Conservation (phyloP, 2,329 filamentous ascomycete genomes). For the Microcyclosporella mali region DNA sequence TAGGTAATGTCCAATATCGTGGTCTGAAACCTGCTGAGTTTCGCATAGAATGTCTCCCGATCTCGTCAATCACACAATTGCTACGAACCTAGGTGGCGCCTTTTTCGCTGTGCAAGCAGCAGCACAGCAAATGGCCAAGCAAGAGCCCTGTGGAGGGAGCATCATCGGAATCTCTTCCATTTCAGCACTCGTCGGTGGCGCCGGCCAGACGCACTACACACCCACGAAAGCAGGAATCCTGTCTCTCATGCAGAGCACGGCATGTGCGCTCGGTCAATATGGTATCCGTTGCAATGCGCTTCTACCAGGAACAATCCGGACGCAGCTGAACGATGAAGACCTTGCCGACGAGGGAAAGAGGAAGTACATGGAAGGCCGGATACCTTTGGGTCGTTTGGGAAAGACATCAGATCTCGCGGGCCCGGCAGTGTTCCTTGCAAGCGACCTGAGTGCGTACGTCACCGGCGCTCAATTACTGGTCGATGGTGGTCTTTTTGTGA, state of each 20-base stretch:
- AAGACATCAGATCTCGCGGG: conserved; percentile 69
- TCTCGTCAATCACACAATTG: conserved; percentile 65
- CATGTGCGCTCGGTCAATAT: conserved; percentile 70
- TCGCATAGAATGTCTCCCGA: conserved; percentile 55
- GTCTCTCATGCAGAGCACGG: conserved; percentile 75
- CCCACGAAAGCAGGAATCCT: conserved; percentile 80
- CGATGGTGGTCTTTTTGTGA: conserved; percentile 84
- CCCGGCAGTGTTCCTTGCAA: conserved; percentile 78
- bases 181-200: conserved; percentile 70
- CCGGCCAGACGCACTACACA: conserved; percentile 76
- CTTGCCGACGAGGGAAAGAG: conserved; percentile 66
- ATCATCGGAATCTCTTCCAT: conserved; percentile 75
- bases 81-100: conserved; percentile 79
- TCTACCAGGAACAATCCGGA: conserved; percentile 74
- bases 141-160: conserved; percentile 60
- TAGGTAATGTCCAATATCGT: conserved; percentile 26
- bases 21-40: conserved; percentile 3
- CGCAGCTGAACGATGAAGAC: conserved; percentile 79
- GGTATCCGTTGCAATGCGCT: conserved; percentile 77
- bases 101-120: conserved; percentile 84
- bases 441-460: conserved; percentile 73
- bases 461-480: conserved; percentile 78
- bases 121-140: conserved; percentile 69
- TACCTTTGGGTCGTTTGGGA: conserved; percentile 71
- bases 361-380: conserved; percentile 71